Percentiles rank a stretch among this genome's conserved stretches.
Evolutionary conservation across 2,329 filamentous ascomycete genomes (phyloP).

Genomic region (Xylariaceae sp.): DNA sequence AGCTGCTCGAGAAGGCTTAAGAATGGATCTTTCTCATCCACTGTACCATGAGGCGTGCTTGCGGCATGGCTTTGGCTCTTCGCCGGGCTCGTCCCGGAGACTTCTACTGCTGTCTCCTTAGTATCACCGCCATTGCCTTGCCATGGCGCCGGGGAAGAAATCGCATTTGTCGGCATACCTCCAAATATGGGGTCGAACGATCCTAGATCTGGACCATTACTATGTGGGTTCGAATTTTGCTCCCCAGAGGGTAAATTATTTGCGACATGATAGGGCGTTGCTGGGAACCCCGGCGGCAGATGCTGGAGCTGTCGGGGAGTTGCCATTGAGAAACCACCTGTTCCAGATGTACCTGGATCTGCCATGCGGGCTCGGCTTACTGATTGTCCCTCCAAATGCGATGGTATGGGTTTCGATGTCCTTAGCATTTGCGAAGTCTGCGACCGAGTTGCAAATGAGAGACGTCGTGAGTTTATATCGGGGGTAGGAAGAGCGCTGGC

Average conservation of each 20-base stretch:
- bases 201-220: slow-evolving; percentile 28
- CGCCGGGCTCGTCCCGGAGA: slow-evolving; percentile 11
- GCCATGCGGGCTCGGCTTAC: slow-evolving; percentile 33
- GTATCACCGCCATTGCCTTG: slow-evolving; percentile 41
- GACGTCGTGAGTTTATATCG: slow-evolving; percentile 33
- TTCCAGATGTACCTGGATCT: slow-evolving; percentile 33
- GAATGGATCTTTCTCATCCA: slow-evolving; percentile 76
- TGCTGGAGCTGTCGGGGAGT: slow-evolving; percentile 28
- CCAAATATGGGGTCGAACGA: slow-evolving; percentile 59
- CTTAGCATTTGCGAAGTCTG: slow-evolving; percentile 40
- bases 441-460: slow-evolving; percentile 37
- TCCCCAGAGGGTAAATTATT: slow-evolving; percentile 40
- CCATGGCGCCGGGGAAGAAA: slow-evolving; percentile 51
- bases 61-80: slow-evolving; percentile 42
- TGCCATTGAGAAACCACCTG: slow-evolving; percentile 35
- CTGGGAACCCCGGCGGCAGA: slow-evolving; percentile 30
- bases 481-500: slow-evolving; percentile 31
- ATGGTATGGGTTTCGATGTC: slow-evolving; percentile 35
- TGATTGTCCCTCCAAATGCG: slow-evolving; percentile 33
- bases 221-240: slow-evolving; percentile 28
- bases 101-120: slow-evolving; percentile 29
- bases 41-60: slow-evolving; percentile 44
- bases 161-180: slow-evolving; percentile 49
- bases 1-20: slow-evolving; percentile 74
- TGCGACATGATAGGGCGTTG: slow-evolving; percentile 39